A percentile compares a stretch with the other conserved stretches of the same genome.
Conservation (phyloP, 2,329 filamentous ascomycete species). For the Penicillium sp. region DNA sequence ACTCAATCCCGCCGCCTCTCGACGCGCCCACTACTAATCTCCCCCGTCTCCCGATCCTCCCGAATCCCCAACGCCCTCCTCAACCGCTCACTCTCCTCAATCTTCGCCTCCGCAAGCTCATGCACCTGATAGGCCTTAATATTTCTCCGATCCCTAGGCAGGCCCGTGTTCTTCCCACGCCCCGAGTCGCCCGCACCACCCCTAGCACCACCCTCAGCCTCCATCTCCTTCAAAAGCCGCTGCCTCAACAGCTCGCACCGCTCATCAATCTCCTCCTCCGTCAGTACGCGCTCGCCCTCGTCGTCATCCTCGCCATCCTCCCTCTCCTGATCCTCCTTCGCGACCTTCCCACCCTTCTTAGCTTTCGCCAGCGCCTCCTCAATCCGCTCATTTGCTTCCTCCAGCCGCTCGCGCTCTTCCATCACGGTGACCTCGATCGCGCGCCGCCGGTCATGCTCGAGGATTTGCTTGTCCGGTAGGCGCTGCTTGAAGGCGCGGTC, state of each 20-base stretch:
- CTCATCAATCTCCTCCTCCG: conserved; percentile 89
- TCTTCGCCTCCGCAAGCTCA: conserved; percentile 93
- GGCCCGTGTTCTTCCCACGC: conserved; percentile 24
- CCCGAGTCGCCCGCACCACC: conserved; percentile 9
- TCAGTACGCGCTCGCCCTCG: conserved; percentile 43
- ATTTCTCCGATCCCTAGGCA: conserved; percentile 44
- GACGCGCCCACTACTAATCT: conserved; percentile 44
- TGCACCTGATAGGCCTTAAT: conserved; percentile 94
- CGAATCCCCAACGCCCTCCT: conserved; percentile 84
- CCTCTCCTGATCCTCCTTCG: conserved; percentile 10
- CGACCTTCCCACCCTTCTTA: conserved; percentile 60
- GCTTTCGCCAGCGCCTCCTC: conserved; percentile 75
- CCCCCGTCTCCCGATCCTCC: conserved; percentile 82
- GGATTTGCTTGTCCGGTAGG: conserved; percentile 85
- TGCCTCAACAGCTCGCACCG: conserved; percentile 67
- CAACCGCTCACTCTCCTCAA: conserved; percentile 88
- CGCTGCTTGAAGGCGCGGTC: conserved; percentile 69
- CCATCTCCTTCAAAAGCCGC: conserved; percentile 62
- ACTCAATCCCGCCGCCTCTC: conserved; percentile 23
- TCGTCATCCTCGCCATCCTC: conserved; percentile 16
- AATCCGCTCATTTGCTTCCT: conserved; percentile 70
- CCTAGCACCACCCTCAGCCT: conserved; percentile 44
- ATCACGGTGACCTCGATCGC: conserved; percentile 93
- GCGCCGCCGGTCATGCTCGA: conserved; percentile 90
- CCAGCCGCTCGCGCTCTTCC: conserved; percentile 84